Base-by-base conservation (phyloP, 345 rosid genomes). In the Hypericum perforatum region DNA sequence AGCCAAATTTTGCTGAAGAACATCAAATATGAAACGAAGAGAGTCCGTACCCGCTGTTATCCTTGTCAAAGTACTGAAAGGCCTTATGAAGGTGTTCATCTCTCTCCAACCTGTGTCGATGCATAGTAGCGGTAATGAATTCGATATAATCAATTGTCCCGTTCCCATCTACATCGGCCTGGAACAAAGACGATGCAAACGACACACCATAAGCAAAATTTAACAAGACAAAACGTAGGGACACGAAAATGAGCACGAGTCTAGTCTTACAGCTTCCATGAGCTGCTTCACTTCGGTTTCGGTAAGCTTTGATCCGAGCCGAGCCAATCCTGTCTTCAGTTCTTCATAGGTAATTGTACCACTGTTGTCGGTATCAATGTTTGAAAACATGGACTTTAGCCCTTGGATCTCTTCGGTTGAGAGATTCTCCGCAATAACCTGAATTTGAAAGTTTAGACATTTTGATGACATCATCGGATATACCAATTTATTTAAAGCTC, bases 341-440 rank as follows among this genome's bases (percentile, higher is more conserved):
- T 75, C 76, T 39, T 75, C 76, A 37, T 67, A 59, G 12, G 76
- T 71, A 56, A 75, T 75, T 7, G 76, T 68, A 49, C 76, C 80
- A 57, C 76, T 75, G 11, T 71, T 71, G 44, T 75, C 76, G 0
- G 70, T 70, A 43, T 74, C 78, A 36, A 70, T 66, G 64, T 70
- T 66, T 42, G 61, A 55, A 45, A 71, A 75, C 74, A 68, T 71
- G 15, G 68, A 42, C 49, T 71, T 75, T 3, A 68, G 66, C 52
- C 76, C 76, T 68, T 64, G 66, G 56, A 71, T 71, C 55, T 75
- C 76, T 9, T 75, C 76, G 11, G 49, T 41, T 11, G 71, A 59
- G 40, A 75, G 74, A 52, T 60, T 71, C 63, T 71, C 64, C 0
- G 76, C 80, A 12, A 75, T 71, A 44, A 71, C 80, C 80, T 71